These are phyloP conservation scores for Mycena capillaripes DNA, from an alignment of 768 basidiomycete genomes.

Conservation along the genomic window DNA sequence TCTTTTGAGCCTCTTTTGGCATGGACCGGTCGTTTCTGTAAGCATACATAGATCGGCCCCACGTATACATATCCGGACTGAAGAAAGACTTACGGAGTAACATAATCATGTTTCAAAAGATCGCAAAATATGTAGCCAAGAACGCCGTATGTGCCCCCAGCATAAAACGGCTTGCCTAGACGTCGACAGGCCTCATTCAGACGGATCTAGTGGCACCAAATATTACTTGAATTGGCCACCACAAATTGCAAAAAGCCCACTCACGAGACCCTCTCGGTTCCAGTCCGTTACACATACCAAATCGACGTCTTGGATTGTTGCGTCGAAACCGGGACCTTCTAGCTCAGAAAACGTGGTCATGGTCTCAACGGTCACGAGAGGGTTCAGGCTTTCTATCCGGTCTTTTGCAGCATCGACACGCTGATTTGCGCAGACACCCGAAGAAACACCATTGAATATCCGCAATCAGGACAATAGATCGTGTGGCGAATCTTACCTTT, in stretches of 20 bases:
- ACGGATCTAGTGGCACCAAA: constrained; percentile 64
- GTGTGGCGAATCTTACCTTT: constrained; percentile 68
- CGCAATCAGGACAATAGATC: constrained; percentile 36
- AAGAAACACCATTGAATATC: constrained; percentile 58
- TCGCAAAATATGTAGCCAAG: constrained; percentile 97
- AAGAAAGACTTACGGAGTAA: constrained; percentile 76
- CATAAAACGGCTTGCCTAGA: constrained; percentile 85
- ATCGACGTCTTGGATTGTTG: constrained; percentile 77
- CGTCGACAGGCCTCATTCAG: constrained; percentile 87
- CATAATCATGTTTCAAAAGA: constrained; percentile 87
- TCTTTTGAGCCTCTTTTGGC: constrained; percentile 70
- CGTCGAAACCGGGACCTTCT: constrained; percentile 66
- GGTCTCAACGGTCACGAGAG: constrained; percentile 87
- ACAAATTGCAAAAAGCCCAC: constrained; percentile 46
- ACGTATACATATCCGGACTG: constrained; percentile 2
- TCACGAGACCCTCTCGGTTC: constrained; percentile 77
- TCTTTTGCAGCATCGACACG: constrained; percentile 87
- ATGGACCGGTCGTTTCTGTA: constrained; percentile 72
- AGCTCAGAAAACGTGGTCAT: constrained; percentile 64
- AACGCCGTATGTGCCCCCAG: constrained; percentile 93
- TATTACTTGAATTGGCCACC: constrained; percentile 23
- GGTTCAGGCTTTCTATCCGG: constrained; percentile 92
- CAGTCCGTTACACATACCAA: constrained; percentile 91
- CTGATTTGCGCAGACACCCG: constrained; percentile 60
- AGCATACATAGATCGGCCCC: constrained; percentile 25